A percentile compares a stretch with the other conserved stretches of the same genome.
Conservation (phyloP, 2,329 filamentous ascomycete genomes). For the Aspergillus puulaauensis region DNA sequence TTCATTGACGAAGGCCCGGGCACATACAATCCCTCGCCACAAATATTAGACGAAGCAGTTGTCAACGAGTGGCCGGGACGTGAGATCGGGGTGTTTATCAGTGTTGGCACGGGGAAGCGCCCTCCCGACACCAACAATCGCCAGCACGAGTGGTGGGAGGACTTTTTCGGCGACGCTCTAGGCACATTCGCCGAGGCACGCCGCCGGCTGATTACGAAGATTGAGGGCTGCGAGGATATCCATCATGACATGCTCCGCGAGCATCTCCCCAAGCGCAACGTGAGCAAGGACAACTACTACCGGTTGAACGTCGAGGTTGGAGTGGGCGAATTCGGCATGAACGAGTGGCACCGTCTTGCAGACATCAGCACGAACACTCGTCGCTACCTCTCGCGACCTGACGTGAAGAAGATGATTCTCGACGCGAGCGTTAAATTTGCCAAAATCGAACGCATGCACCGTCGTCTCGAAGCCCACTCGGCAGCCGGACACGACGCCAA, state of each 20-base stretch:
- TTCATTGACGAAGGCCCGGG: slow-evolving; percentile 93
- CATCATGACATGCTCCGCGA: slow-evolving; percentile 84
- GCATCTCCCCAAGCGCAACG: slow-evolving; percentile 71
- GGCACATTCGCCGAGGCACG: slow-evolving; percentile 91
- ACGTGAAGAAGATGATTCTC: slow-evolving; percentile 74
- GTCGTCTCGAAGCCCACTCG: slow-evolving; percentile 58
- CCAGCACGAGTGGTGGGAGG: slow-evolving; percentile 85
- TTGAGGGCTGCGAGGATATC: slow-evolving; percentile 90
- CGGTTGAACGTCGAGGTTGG: slow-evolving; percentile 96
- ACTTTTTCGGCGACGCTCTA: slow-evolving; percentile 68
- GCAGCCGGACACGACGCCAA: slow-evolving; percentile 32
- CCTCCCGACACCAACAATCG: slow-evolving; percentile 67
- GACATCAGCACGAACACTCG: slow-evolving; percentile 93
- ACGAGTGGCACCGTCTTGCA: slow-evolving; percentile 91
- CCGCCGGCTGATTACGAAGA: slow-evolving; percentile 80
- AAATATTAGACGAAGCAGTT: slow-evolving; percentile 83
- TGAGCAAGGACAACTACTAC: slow-evolving; percentile 89
- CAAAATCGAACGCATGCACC: slow-evolving; percentile 76
- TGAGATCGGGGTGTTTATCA: slow-evolving; percentile 88
- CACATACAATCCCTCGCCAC: slow-evolving; percentile 85
- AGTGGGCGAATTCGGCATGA: slow-evolving; percentile 97
- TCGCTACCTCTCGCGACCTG: slow-evolving; percentile 72
- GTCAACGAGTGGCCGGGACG: slow-evolving; percentile 94
- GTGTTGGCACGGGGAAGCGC: slow-evolving; percentile 89
- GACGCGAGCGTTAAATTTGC: slow-evolving; percentile 77